phyloP scores from a whole-genome alignment of 164 flowering plant genomes.

The Nymphaea thermarum region DNA sequence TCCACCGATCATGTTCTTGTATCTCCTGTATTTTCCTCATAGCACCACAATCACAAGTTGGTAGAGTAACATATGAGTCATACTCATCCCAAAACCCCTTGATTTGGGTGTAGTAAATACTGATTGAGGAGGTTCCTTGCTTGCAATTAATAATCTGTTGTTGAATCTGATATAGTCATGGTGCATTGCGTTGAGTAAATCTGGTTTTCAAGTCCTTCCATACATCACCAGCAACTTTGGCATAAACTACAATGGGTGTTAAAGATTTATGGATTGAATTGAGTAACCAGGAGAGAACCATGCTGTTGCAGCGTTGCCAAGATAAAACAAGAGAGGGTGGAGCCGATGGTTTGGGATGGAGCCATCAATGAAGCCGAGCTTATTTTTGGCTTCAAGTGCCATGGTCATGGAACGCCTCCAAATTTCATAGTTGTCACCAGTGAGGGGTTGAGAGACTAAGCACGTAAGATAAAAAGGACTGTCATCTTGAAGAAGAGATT shows the following conservation, averaged over 20 bases:
- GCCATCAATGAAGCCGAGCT: conserved; percentile 6
- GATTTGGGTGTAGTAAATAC: neutral
- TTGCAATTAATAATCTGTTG: neutral
- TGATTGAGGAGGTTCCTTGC: neutral
- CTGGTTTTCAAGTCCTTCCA: neutral
- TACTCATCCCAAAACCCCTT: neutral
- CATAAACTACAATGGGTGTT: neutral
- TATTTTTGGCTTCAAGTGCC: conserved; percentile 2
- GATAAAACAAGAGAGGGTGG: neutral
- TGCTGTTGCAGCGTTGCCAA: neutral
- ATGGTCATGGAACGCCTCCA: neutral
- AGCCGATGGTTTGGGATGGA: neutral
- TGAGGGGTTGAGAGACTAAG: neutral
- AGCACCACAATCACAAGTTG: neutral
- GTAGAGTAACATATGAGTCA: neutral
- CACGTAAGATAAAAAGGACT: neutral
- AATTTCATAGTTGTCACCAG: conserved; percentile 4
- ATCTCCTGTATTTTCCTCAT: neutral
- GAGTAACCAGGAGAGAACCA: conserved; percentile 4
- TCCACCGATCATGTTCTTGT: neutral
- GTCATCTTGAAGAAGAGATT: too few species aligned
- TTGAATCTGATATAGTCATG: neutral
- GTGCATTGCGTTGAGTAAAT: conserved; percentile 1
- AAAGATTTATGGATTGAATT: neutral
- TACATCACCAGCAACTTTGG: neutral